Base-by-base conservation (phyloP, 208 protist species). In the Trypanosomatidae sp. region DNA sequence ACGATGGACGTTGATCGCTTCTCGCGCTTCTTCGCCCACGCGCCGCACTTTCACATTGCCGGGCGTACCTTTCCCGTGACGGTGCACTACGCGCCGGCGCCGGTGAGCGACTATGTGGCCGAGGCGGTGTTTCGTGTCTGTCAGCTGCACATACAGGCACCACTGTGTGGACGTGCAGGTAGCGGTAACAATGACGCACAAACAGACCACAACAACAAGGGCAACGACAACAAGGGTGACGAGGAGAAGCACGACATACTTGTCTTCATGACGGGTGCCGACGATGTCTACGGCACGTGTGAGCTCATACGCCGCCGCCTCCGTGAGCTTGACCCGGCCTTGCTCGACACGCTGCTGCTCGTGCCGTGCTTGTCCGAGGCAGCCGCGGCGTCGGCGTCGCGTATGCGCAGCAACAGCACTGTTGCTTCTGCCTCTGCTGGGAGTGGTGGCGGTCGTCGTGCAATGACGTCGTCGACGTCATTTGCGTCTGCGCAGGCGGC, bases 1-100 rank as follows among this genome's bases (percentile, higher is more conserved):
- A 99, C 98, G 3, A 97, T 99, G 92, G 96, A 99, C 59, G 60
- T 93, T 3, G 48, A 92, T 1, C 98, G 98, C 61, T 99, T 99
- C 56, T 85, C 81, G 4, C 45, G 49, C 20, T 99, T 98, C 66
- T 99, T 99, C 54, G 92, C 83, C 30, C 75, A 92, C 53, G 84
- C 79, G 21, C 88, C 95, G 5, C 93, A 95, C 45, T 98, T 98
- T 59, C 87, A 76, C 24, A 98, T 99, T 44, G 96, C 94, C 2
- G 98, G 98, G 6, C 74, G 96, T 39, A 97, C 92, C 0, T 98
- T 92, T 63, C 87, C 92, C 3, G 87, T 94, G 30, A 49, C 61
- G 20, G 33, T 85, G 3, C 59, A 68, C 15, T 92, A 89, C 61
- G 41, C 92, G 87, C n/a, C 88, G 59, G 54, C 28, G 4, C 63